A percentile compares a stretch with the other conserved stretches of the same genome.
Conservation (phyloP, 2,329 filamentous ascomycete species). For the Alternaria triticimaculans region DNA sequence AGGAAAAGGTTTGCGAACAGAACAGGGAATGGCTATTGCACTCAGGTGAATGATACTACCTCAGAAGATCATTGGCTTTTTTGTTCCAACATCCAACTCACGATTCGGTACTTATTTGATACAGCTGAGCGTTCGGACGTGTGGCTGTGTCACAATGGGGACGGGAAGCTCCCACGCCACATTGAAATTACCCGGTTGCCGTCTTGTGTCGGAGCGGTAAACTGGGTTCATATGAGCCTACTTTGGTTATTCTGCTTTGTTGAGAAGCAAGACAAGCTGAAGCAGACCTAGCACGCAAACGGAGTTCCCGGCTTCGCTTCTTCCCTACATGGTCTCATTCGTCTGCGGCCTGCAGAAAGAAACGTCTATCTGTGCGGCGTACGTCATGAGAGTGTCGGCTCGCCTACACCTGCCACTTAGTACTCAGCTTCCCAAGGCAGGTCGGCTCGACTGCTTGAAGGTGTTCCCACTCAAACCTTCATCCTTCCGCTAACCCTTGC, state of each 20-base stretch:
- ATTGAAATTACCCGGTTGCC: background rate
- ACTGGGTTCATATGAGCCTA: background rate
- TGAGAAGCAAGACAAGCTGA: conserved; percentile 8
- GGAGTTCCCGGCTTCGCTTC: background rate
- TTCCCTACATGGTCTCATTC: background rate
- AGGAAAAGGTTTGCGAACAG: background rate
- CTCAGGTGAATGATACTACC: background rate
- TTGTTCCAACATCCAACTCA: background rate
- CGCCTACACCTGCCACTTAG: conserved; percentile 5
- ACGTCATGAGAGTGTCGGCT: conserved; percentile 2
- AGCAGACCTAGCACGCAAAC: conserved; percentile 6
- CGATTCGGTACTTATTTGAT: background rate
- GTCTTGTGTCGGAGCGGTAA: background rate
- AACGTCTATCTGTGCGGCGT: background rate
- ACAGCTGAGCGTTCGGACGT: background rate
- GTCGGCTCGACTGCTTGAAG: conserved; percentile 2
- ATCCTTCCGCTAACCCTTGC: conserved; percentile 14
- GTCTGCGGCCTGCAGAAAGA: background rate
- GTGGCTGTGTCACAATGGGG: background rate
- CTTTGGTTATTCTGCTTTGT: conserved; percentile 7
- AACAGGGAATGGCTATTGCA: background rate
- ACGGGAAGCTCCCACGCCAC: background rate
- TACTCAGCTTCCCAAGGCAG: conserved; percentile 3
- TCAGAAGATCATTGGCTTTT: background rate
- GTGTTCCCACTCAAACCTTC: conserved; percentile 3